Base-by-base conservation (phyloP, 2,329 filamentous ascomycete genomes). In the Sporothrix globosa region DNA sequence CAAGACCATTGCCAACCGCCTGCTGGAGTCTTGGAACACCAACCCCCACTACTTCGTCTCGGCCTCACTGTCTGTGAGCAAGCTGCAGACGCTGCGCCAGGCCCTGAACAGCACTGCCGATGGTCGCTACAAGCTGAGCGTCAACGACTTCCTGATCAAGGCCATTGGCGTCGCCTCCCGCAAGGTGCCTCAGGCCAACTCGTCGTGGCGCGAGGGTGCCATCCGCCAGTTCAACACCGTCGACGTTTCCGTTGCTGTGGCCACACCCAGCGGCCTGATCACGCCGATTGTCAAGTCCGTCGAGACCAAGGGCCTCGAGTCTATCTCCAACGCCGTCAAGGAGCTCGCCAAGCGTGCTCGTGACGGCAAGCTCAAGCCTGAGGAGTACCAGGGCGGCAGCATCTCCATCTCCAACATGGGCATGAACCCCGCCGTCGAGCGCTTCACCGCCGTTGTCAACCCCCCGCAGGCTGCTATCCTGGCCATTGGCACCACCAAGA, bases 391-490 rank as follows among this genome's bases (percentile, higher is more conserved):
- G 87, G 96, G 96, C 70, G 96, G 96, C 81, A 97, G 93, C 80
- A 97, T 99, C 84, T 97, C 95, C 82, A 98, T 99, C 83, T 97
- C 92, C 84, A 99, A 99, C 89, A 97, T 99, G 96, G 96, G 96
- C 82, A 99, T 99, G 96, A 99, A 99, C 88, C 79, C 90, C 63
- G 95, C 96, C 67, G 91, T 99, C 74, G 94, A 98, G 83, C 89
- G 94, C 81, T 99, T 99, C 85, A 98, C 96, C 68, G 96, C 96
- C 76, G 92, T 99, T 79, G 97, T 99, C 87, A 99, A 99, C 89
- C 96, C 96, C 75, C 96, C 96, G 69, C 96, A 99, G 85, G 92
- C 96, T 69, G 91, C 90, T 79, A 99, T 99, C 80, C 87, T 99
- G 74, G 95, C 96, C 69, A 92, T 99, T 72, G 96, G 96, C 77